Conservation (phyloP, 1,284 basidiomycete species). For the Phellopilus nigrolimitatus region DNA sequence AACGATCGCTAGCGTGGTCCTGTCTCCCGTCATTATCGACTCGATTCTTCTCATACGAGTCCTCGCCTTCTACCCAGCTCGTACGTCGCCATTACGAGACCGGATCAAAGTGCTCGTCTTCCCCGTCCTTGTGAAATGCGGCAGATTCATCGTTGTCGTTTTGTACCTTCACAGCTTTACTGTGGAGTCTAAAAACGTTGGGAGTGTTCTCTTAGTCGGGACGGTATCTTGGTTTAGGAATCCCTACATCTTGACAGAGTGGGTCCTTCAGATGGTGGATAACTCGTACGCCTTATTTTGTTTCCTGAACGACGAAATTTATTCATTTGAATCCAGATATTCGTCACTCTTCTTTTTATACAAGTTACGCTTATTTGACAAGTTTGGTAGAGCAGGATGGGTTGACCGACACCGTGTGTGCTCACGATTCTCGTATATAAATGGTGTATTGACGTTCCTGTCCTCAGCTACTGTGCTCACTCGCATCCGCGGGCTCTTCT, state of each 20-base stretch:
- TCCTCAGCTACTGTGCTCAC: conserved; percentile 22
- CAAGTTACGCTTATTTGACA: conserved; percentile 4
- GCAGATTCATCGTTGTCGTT: conserved; percentile 25
- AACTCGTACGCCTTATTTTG: conserved; percentile 25
- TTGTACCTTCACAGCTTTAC: conserved; percentile 22
- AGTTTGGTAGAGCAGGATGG: neutral
- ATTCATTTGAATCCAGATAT: conserved; percentile 26
- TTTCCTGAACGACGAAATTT: neutral
- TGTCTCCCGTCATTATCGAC: conserved; percentile 31
- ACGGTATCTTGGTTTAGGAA: conserved; percentile 20
- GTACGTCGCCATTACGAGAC: conserved; percentile 21
- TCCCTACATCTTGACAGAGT: conserved; percentile 12
- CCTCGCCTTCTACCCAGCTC: conserved; percentile 30
- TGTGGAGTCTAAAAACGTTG: conserved; percentile 23
- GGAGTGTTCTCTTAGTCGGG: conserved; percentile 15
- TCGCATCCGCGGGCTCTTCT: conserved; percentile 28
- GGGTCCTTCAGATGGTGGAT: conserved; percentile 30
- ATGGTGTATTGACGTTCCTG: neutral
- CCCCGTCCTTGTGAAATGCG: conserved; percentile 27
- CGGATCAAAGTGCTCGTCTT: conserved; percentile 25
- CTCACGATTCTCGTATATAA: neutral
- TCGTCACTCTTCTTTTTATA: conserved; percentile 9
- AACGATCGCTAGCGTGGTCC: conserved; percentile 22
- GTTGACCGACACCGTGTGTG: neutral
- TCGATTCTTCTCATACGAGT: conserved; percentile 32